Conservation (phyloP, 2,329 filamentous ascomycete genomes). For the Gliomastix tumulicola region DNA sequence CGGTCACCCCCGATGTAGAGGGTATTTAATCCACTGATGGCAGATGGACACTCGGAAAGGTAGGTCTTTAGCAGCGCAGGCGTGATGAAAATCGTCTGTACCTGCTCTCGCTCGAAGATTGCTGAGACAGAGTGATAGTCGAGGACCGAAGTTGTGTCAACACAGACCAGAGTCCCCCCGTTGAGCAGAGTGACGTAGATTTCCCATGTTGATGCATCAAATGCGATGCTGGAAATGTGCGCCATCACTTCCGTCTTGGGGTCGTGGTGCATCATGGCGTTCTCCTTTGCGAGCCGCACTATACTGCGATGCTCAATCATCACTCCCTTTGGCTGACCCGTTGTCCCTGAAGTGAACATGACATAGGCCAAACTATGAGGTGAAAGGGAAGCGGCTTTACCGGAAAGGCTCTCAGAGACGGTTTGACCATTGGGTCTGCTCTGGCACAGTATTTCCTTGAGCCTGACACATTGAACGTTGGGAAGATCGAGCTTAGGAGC, state of each 20-base stretch:
- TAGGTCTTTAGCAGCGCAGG: constrained; percentile 12
- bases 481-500: constrained; percentile 1
- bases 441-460: not conserved
- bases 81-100: constrained; percentile 7
- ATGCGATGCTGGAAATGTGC: constrained; percentile 5
- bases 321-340: constrained; percentile 41
- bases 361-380: constrained; percentile 18
- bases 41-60: constrained; percentile 6
- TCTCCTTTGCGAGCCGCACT: constrained; percentile 5
- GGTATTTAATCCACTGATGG: constrained; percentile 1
- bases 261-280: not conserved
- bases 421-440: no score
- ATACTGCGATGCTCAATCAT: constrained; percentile 17
- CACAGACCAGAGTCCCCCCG: constrained; percentile 7
- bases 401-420: constrained; percentile 1
- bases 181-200: constrained; percentile 7
- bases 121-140: constrained; percentile 1
- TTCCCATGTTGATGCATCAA: constrained; percentile 7
- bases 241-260: not conserved
- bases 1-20: constrained; percentile 12
- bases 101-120: constrained; percentile 5
- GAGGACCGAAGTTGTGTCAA: constrained; percentile 5
- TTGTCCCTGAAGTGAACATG: constrained; percentile 45
- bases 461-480: constrained; percentile 2
- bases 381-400: no score